Conservation (phyloP, 2,329 filamentous ascomycete genomes). For the Capronia coronata region DNA sequence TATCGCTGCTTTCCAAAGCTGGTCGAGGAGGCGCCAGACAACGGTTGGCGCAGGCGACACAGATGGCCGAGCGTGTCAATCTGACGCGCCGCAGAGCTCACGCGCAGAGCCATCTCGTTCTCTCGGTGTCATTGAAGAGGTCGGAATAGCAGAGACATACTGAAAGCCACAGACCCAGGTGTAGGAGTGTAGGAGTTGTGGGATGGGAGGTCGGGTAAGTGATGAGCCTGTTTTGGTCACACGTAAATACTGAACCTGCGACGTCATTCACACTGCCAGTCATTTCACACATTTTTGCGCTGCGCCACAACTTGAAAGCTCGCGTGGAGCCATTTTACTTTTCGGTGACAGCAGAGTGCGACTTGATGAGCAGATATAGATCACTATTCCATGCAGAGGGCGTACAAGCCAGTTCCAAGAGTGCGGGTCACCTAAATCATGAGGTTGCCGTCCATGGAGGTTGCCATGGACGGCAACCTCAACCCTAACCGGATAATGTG, state of each 20-base stretch:
- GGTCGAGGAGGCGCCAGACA: not conserved
- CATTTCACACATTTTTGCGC: not conserved
- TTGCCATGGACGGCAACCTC: too few relatives aligned
- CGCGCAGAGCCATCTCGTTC: not conserved
- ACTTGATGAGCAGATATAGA: too few relatives aligned
- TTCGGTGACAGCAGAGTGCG: too few relatives aligned
- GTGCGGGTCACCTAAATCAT: too few relatives aligned
- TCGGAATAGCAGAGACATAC: not conserved
- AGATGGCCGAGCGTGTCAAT: not conserved
- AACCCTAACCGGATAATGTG: too few relatives aligned
- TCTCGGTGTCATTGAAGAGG: not conserved
- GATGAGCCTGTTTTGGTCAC: not conserved
- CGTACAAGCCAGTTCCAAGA: too few relatives aligned
- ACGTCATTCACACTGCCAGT: slow-evolving; percentile 1
- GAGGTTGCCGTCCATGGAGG: too few relatives aligned
- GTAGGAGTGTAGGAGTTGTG: too few relatives aligned
- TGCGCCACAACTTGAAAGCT: not conserved
- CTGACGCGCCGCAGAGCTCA: not conserved
- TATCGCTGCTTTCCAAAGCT: not conserved
- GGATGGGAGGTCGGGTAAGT: not conserved
- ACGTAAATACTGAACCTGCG: not conserved
- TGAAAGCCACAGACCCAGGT: not conserved
- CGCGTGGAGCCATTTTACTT: too few relatives aligned
- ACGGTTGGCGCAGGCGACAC: slow-evolving; percentile 3
- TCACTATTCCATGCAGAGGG: too few relatives aligned